Percentiles rank a stretch among this genome's conserved stretches.
phyloP scores from a whole-genome alignment of 139 green algal species.

The Chlamydomonas eustigma region DNA sequence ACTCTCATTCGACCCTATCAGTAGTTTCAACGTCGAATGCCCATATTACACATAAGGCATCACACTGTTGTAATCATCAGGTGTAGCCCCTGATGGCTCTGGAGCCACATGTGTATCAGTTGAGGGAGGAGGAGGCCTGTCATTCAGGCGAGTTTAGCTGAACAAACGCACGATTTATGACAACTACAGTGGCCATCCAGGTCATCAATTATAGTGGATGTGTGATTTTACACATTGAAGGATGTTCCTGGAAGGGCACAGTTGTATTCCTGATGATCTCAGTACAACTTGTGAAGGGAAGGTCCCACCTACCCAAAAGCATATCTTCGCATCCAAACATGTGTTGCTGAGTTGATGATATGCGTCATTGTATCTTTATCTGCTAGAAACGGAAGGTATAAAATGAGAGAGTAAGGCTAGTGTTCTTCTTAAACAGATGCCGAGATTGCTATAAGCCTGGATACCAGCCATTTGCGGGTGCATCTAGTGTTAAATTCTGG shows the following conservation, averaged over 20 bases:
- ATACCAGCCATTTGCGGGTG: slow-evolving; percentile 37
- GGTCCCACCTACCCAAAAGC: neutral
- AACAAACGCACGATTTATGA: too few species aligned
- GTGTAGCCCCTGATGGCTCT: neutral
- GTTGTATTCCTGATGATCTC: neutral
- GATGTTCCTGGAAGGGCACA: too few species aligned
- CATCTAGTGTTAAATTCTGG: slow-evolving; percentile 21
- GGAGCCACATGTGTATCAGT: neutral
- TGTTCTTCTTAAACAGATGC: slow-evolving; percentile 16
- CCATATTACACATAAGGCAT: neutral
- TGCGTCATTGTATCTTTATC: too few species aligned
- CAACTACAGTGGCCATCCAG: too few species aligned
- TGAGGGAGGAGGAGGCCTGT: neutral
- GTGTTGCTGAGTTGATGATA: too few species aligned
- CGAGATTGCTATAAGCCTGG: slow-evolving; percentile 27
- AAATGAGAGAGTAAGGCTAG: neutral
- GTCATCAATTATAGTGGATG: too few species aligned
- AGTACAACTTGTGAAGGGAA: neutral
- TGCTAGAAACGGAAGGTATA: too few species aligned
- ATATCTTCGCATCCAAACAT: neutral
- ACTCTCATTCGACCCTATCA: neutral
- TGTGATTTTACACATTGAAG: too few species aligned
- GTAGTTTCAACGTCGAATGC: neutral
- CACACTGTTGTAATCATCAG: neutral
- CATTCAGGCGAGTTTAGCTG: neutral